A percentile compares a stretch with the other conserved stretches of the same genome.
Evolutionary conservation across 441 rosid species (phyloP).

Genomic region (Croton setiger): DNA sequence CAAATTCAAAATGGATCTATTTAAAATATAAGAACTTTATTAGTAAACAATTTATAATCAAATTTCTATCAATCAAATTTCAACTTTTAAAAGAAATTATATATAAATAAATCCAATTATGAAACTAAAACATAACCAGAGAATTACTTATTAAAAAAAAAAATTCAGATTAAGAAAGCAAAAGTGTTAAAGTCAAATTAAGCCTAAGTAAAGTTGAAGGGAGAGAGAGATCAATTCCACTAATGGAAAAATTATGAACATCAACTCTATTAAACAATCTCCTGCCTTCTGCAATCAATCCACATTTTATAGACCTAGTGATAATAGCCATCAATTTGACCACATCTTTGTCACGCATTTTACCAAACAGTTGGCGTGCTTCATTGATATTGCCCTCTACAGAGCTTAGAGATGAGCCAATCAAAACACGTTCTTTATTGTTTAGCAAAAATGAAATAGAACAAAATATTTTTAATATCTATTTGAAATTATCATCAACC

Average conservation of each 20-base stretch:
- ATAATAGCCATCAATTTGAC: no score
- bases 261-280: no score
- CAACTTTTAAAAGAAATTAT: conserved; percentile 10
- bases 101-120: conserved; percentile 17
- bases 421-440: no score
- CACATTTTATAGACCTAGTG: no score
- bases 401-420: no score
- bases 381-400: no score
- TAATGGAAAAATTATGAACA: conserved; percentile 15
- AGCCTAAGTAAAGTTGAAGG: conserved; percentile 7
- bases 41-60: conserved; percentile 4
- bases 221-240: conserved; percentile 19
- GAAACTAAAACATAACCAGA: conserved; percentile 3
- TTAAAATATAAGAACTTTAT: conserved; percentile 13
- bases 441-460: no score
- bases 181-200: conserved; percentile 13
- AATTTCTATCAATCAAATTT: conserved; percentile 6
- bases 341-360: no score
- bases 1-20: conserved; percentile 25
- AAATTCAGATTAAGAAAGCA: conserved; percentile 6
- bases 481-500: conserved; percentile 22
- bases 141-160: background rate
- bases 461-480: no score
- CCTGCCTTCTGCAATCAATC: no score
- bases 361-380: no score